Conservation (phyloP, 805 yeast species). For the Yamadazyma paraphyllophila region DNA sequence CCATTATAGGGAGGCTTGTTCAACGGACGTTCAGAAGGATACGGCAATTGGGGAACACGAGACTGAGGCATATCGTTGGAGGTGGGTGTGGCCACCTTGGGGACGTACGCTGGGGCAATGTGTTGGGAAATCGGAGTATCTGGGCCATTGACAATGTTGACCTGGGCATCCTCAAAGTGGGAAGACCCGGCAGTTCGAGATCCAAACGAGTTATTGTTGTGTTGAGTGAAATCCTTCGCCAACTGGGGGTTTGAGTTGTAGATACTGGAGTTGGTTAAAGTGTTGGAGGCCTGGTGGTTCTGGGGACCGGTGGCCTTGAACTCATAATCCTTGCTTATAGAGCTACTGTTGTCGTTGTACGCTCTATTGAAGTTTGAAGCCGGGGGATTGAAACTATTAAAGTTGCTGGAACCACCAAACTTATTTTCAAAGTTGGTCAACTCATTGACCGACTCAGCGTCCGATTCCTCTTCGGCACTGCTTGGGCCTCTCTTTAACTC, state of each 20-base stretch:
- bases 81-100: constrained; percentile 27
- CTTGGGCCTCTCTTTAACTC: constrained; percentile 25
- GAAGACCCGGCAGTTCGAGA: constrained; percentile 13
- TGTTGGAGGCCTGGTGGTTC: constrained; percentile 3
- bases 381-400: constrained; percentile 17
- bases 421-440: constrained; percentile 22
- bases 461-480: constrained; percentile 16
- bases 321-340: constrained; percentile 26
- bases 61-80: constrained; percentile 19
- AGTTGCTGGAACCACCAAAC: constrained; percentile 13
- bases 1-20: constrained; percentile 17
- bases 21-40: constrained; percentile 17
- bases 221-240: constrained; percentile 32
- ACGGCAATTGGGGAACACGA: constrained; percentile 13
- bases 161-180: constrained; percentile 19
- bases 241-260: constrained; percentile 33
- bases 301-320: constrained; percentile 14
- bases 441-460: constrained; percentile 12
- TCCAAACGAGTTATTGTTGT: constrained; percentile 14
- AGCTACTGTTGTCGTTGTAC: constrained; percentile 16
- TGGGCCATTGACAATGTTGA: constrained; percentile 30
- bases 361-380: constrained; percentile 6
- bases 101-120: constrained; percentile 31
- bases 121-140: constrained; percentile 32
- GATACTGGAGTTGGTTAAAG: constrained; percentile 21